Base-by-base conservation (phyloP, 352 stramenopile species). In the Pythium rhizo-oryzae region DNA sequence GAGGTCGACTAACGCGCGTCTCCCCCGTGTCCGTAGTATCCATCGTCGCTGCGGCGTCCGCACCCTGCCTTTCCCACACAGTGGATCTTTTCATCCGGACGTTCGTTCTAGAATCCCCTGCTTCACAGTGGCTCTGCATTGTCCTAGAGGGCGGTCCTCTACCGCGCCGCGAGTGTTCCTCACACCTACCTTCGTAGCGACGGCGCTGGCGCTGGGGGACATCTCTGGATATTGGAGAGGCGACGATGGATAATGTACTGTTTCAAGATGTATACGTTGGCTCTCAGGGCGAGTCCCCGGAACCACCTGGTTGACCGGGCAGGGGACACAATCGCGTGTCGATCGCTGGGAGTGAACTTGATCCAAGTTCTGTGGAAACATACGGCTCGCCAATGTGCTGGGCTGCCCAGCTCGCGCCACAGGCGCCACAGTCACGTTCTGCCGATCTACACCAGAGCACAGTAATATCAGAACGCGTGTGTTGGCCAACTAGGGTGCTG, bases 311-410 rank as follows among this genome's bases (percentile, higher is more conserved):
- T 41, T 15, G 35, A 15, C 13, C 12, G 1, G 8, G 4, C 35
- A n/a, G n/a, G n/a, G n/a, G 35, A 33, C 2, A 33, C 3, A 2
- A 33, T 33, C 28, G 28, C 35, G 35, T 41, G 35, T 41, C 35
- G 8, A 11, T 39, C 33, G 11, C 5, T 39, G 35, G 12, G 35
- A 41, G 12, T 19, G 23, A 35, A 35, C 50, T 67, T 55, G 61
- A 67, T 67, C 51, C 50, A 61, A 61, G 44, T 67, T 67, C 61
- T 53, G 23, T 15, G 19, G 39, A 54, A 67, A 55, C 61, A 67
- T 49, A 37, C 51, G 61, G 6, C 28, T 33, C 28, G 28, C 28
- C 28, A 33, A 33, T 6, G 28, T 33, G 28, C 28, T 33, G 28
- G 28, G 28, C 28, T 6, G 28, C 28, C 28, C 28, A 33, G 28